Evolutionary conservation across 2,329 filamentous ascomycete species (phyloP).

Genomic region (Colletotrichum sublineola): DNA sequence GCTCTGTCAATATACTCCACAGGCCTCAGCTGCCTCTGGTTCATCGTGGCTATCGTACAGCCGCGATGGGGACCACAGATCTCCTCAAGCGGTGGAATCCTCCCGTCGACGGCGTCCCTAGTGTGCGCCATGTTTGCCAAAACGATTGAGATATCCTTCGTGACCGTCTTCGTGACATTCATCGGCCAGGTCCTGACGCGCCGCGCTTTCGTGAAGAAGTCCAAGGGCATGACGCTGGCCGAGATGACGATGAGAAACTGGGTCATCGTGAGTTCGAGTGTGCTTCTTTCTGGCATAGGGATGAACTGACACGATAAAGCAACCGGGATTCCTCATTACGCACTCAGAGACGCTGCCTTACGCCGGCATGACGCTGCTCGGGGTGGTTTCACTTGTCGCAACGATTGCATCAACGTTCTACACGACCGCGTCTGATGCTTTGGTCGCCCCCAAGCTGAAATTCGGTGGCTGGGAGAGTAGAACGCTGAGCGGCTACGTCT

Average conservation of each 20-base stretch:
- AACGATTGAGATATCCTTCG: conserved; percentile 82
- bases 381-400: conserved; percentile 72
- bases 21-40: conserved; percentile 73
- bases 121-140: conserved; percentile 80
- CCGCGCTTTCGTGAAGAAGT: conserved; percentile 71
- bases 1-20: conserved; percentile 73
- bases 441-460: conserved; percentile 80
- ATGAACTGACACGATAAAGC: conserved; percentile 48
- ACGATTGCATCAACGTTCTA: conserved; percentile 79
- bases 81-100: conserved; percentile 64
- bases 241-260: conserved; percentile 84
- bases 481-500: conserved; percentile 68
- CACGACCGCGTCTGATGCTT: conserved; percentile 80
- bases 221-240: conserved; percentile 77
- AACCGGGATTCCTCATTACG: conserved; percentile 79
- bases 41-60: conserved; percentile 71
- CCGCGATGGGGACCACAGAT: conserved; percentile 74
- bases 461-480: conserved; percentile 65
- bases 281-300: not conserved
- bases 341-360: conserved; percentile 76
- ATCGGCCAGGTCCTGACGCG: conserved; percentile 82
- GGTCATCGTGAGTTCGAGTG: conserved; percentile 63
- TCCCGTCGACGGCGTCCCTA: conserved; percentile 74
- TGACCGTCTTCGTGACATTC: conserved; percentile 81
- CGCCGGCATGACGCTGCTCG: conserved; percentile 73